Percentiles rank a stretch among this genome's conserved stretches.
Evolutionary conservation across 108 stramenopile species (phyloP).

Genomic region (Bacterosira constricta): DNA sequence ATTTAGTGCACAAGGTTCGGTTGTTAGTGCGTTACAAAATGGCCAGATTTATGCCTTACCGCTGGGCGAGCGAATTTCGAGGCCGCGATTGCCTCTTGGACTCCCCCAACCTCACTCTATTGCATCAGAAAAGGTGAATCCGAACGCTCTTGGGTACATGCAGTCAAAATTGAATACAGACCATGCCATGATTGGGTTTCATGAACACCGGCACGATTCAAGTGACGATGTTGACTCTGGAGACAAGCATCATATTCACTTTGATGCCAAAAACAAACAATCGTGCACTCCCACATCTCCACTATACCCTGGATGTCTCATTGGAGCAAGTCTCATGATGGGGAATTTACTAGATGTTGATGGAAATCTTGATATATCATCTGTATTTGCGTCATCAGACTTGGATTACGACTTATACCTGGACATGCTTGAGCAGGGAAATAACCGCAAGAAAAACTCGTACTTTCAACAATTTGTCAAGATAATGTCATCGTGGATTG

Average conservation of each 20-base stretch:
- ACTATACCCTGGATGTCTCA: conserved; percentile 47
- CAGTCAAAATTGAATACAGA: conserved; percentile 22
- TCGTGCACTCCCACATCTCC: conserved; percentile 44
- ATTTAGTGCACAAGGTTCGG: conserved; percentile 38
- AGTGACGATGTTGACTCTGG: conserved; percentile 37
- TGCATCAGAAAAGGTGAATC: conserved; percentile 19
- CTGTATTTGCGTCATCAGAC: conserved; percentile 47
- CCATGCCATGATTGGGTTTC: conserved; percentile 39
- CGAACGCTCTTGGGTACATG: conserved; percentile 1
- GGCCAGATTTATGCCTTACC: conserved; percentile 85
- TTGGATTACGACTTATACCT: conserved; percentile 50
- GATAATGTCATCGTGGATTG: conserved; percentile 83
- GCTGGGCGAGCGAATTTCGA: conserved; percentile 48
- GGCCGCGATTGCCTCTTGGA: conserved; percentile 25
- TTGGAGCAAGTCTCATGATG: conserved; percentile 44
- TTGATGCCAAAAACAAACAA: conserved; percentile 23
- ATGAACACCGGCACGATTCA: conserved; percentile 6
- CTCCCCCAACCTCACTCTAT: conserved; percentile 31
- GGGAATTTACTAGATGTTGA: conserved; percentile 36
- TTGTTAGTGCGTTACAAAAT: conserved; percentile 68
- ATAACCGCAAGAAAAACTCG: conserved; percentile 33
- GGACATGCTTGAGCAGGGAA: conserved; percentile 42
- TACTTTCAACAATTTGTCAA: conserved; percentile 42
- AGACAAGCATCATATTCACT: conserved; percentile 41
- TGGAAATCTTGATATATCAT: conserved; percentile 42